Evolutionary conservation across 2,329 filamentous ascomycete genomes (phyloP).

Genomic region (Cytospora schulzeri): DNA sequence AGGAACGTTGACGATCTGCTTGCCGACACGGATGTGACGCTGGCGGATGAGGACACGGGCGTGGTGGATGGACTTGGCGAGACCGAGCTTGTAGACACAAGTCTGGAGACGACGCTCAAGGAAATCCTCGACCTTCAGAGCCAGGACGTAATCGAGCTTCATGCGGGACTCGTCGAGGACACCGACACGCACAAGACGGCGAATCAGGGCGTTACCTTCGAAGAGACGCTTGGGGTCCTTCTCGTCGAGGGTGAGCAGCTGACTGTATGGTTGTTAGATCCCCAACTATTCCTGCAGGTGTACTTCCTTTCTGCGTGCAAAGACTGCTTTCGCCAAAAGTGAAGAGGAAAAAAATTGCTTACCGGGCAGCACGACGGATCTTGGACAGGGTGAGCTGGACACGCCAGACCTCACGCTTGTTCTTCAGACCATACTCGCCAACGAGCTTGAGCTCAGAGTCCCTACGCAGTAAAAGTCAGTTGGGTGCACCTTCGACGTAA

Average conservation of each 20-base stretch:
- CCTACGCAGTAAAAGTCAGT: constrained; percentile 72
- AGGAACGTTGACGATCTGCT: constrained; percentile 99
- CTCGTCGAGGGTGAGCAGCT: constrained; percentile 99
- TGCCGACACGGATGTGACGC: constrained; percentile 99
- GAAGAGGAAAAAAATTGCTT: constrained; percentile 41
- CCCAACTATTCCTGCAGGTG: constrained; percentile 26
- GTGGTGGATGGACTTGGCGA: constrained; percentile 99
- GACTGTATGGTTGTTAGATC: constrained; percentile 59
- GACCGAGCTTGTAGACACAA: constrained; percentile 99
- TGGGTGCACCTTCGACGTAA: constrained; percentile 82
- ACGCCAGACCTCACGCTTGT: constrained; percentile 99
- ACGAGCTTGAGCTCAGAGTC: constrained; percentile 99
- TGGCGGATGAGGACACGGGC: constrained; percentile 99
- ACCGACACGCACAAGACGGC: constrained; percentile 98
- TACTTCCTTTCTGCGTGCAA: neutral
- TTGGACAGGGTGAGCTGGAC: constrained; percentile 99
- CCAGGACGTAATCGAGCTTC: constrained; percentile 99
- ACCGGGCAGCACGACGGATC: constrained; percentile 99
- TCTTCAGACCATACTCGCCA: constrained; percentile 99
- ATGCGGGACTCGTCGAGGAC: constrained; percentile 99
- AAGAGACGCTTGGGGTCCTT: constrained; percentile 99
- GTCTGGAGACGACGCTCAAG: constrained; percentile 99
- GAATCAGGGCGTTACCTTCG: constrained; percentile 99
- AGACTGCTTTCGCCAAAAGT: neutral
- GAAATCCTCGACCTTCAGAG: constrained; percentile 99